Conservation (phyloP, 2,329 filamentous ascomycete genomes). For the Penicillium sp. region DNA sequence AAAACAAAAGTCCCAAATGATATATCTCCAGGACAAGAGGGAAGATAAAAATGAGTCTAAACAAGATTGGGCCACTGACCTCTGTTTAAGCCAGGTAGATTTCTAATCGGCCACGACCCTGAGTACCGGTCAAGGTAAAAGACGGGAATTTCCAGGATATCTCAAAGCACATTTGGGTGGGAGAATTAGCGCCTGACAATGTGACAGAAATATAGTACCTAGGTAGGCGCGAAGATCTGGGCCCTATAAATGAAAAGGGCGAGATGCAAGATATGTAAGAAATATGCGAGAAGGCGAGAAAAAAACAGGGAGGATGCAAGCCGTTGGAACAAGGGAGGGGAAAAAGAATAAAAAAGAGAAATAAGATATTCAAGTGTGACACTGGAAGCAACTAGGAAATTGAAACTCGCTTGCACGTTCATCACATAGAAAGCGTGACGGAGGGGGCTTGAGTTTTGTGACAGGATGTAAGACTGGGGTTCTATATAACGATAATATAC, state of each 20-base stretch:
- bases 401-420: constrained; percentile 21
- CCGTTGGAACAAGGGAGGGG: constrained; percentile 10
- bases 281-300: constrained; percentile 19
- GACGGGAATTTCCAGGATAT: constrained; percentile 11
- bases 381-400: not conserved
- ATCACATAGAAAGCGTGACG: constrained; percentile 26
- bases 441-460: constrained; percentile 25
- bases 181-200: constrained; percentile 16
- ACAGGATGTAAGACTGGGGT: constrained; percentile 16
- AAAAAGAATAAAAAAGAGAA: constrained; percentile 9
- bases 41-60: constrained; percentile 2
- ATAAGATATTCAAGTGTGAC: constrained; percentile 11
- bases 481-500: constrained; percentile 19
- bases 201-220: constrained; percentile 2
- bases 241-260: constrained; percentile 17
- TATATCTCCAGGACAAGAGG: constrained; percentile 3
- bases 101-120: constrained; percentile 23
- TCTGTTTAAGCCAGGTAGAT: constrained; percentile 16
- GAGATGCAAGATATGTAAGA: constrained; percentile 6
- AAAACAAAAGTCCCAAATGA: constrained; percentile 4
- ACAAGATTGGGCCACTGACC: constrained; percentile 18
- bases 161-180: constrained; percentile 22
- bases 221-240: constrained; percentile 16
- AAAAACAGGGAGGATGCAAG: constrained; percentile 4
- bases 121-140: constrained; percentile 19